phyloP scores from a whole-genome alignment of 768 basidiomycete species.

The Hebeloma cylindrosporum region DNA sequence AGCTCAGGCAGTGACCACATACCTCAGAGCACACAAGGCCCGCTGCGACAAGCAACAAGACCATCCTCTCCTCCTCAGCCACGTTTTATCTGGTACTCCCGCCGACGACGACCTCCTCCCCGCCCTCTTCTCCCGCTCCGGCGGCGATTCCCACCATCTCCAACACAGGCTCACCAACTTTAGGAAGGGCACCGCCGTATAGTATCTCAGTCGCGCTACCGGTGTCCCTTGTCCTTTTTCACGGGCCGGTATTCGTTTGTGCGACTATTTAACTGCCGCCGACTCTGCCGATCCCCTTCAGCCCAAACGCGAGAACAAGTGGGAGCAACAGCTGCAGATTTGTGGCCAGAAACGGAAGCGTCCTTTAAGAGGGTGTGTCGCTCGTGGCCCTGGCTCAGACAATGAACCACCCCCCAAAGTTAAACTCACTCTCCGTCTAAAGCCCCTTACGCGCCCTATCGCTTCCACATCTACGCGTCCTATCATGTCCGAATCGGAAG shows the following conservation, averaged over 20 bases:
- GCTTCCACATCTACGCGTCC: constrained; percentile 20
- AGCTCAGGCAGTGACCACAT: constrained; percentile 81
- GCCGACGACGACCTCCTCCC: constrained; percentile 74
- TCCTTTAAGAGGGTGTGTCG: constrained; percentile 38
- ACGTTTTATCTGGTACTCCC: constrained; percentile 68
- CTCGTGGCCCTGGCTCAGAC: constrained; percentile 33
- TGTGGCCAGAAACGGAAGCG: constrained; percentile 47
- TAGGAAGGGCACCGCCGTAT: constrained; percentile 75
- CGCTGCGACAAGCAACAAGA: constrained; percentile 73
- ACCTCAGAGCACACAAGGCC: constrained; percentile 69
- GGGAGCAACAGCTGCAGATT: constrained; percentile 25
- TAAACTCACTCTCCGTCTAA: constrained; percentile 68
- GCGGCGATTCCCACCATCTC: constrained; percentile 56
- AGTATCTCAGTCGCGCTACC: constrained; percentile 76
- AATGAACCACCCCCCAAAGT: constrained; percentile 60
- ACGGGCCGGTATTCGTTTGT: constrained; percentile 68
- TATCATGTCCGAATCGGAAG: constrained; percentile 46
- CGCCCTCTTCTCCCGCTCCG: constrained; percentile 67
- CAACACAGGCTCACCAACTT: constrained; percentile 66
- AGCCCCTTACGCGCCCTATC: constrained; percentile 43
- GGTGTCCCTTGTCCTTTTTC: constrained; percentile 78
- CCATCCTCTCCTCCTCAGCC: constrained; percentile 71
- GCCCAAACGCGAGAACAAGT: constrained; percentile 37
- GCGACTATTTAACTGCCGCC: constrained; percentile 49
- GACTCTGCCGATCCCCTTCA: not conserved